Evolutionary conservation across 2,329 filamentous ascomycete species (phyloP), one percentile per base, ranked within the genome.

Genomic region (Epichloe typhina): DNA sequence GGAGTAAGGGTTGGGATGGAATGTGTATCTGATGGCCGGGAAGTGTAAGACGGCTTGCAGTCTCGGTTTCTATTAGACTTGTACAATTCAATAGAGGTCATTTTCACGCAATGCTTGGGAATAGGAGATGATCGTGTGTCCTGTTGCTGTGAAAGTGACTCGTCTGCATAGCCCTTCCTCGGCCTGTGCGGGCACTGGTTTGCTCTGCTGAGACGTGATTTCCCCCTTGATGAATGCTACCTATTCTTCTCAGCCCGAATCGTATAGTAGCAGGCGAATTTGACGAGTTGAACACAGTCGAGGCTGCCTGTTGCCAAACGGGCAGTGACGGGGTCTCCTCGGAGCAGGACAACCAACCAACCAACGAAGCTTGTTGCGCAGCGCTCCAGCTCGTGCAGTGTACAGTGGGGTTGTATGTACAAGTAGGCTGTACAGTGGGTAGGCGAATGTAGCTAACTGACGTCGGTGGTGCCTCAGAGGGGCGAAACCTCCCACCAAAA

Each of bases 41-140:
- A 12, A 54, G 55, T 58, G 59, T 54, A 57, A 50, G 53, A 48
- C 51, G 45, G 42, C 44, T 40, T 41, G 51, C 39, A 39, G 40
- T 23, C 38, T 39, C 23, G 55, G 55, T 59, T 56, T 56, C 57
- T 62, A 15, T 56, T 61, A 62, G 57, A 60, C 58, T 56, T 66
- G 62, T 66, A 66, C 58, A 61, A 64, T 61, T 58, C 57, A 60
- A 62, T 59, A 62, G 58, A 64, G 57, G 53, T 55, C 11, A 46
- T 36, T 19, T 40, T n/a, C 17, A 35, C 3, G 42, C 4, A 37
- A 43, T 36, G 7, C 38, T 40, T 48, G 5, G 40, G 23, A 40
- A 9, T 40, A 13, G 21, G 41, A 33, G 21, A 31, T 36, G 39
- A 49, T 37, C 26, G 13, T 35, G 35, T 31, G n/a, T 11, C 13